Percentiles rank a stretch among this genome's conserved stretches.
Conservation (phyloP, 345 rosid genomes). For the Eucalyptus erythrocorys region DNA sequence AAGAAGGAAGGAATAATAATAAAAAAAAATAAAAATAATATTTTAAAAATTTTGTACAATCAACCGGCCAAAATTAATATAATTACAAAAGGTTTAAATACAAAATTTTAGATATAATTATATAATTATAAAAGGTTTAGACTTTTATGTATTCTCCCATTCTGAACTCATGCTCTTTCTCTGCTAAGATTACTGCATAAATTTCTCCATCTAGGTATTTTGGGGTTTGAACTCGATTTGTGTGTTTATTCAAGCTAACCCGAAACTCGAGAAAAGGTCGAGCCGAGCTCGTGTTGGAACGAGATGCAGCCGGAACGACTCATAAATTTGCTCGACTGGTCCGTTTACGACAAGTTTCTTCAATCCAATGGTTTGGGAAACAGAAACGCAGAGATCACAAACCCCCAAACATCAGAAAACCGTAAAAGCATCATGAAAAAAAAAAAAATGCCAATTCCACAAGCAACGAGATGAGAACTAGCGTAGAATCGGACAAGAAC, state of each 20-base stretch:
- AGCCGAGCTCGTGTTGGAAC: not conserved
- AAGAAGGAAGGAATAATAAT: too few species aligned
- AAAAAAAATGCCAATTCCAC: not conserved
- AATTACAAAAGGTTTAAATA: too few species aligned
- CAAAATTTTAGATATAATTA: too few species aligned
- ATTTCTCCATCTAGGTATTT: not conserved
- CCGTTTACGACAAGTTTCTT: not conserved
- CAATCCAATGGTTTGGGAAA: not conserved
- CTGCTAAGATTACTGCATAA: not conserved
- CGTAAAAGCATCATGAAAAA: not conserved
- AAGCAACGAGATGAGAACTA: not conserved
- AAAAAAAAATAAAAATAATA: too few species aligned
- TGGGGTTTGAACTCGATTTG: not conserved
- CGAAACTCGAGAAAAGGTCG: not conserved
- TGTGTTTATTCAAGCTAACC: not conserved
- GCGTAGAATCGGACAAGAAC: not conserved
- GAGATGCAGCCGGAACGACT: not conserved
- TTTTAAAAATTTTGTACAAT: rapidly evolving
- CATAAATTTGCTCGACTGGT: not conserved
- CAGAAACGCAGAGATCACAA: not conserved
- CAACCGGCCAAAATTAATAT: rapidly evolving
- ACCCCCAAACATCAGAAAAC: not conserved
- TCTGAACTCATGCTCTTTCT: not conserved
- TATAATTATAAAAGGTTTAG: too few species aligned
- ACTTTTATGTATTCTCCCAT: too few species aligned